Base-by-base conservation (phyloP, 805 yeast species). In the Schizosaccharomyces cryophilus region DNA sequence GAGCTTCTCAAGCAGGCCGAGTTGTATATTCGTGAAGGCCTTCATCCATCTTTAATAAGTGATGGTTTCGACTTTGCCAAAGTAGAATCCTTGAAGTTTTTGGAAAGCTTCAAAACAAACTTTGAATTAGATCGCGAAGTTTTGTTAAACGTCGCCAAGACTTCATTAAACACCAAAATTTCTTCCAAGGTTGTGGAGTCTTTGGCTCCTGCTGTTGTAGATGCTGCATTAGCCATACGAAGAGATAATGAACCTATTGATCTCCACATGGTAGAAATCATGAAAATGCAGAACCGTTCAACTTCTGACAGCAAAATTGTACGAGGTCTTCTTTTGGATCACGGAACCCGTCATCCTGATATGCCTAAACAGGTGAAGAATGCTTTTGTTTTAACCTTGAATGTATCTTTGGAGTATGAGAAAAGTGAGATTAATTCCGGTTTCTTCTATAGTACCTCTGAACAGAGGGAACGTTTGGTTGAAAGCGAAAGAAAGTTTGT, bases 341-440 rank as follows among this genome's bases (percentile, higher is more conserved):
- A 93, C 71, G 98, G 98, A 66, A 96, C 96, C 19, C 81, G 98
- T 71, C 98, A 93, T 76, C 98, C 98, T 58, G 98, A 93, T 73
- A 93, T 93, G 98, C 98, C 98, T 63, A 85, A 82, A 65, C 74
- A 82, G 61, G 83, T 93, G 21, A 79, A 80, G 65, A 87, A 93
- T 71, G 96, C 96, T 1, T 76, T 80, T 68, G 82, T 93, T 42
- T 77, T 93, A 69, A 93, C 87, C 61, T 78, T 93, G 67, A 93
- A 93, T 71, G 98, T 93, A 56, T 86, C 95, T 5, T 76, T 93
- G 66, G 98, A 93, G 73, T 93, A 93, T 72, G 98, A 93, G 71
- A 93, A 93, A 76, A 87, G 96, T 54, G 98, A 93, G 75, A 96
- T 93, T 61, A 93, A 93, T 74, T 85, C 95, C 1, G 89, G 96